Base-by-base conservation (phyloP, 2,329 filamentous ascomycete genomes). In the Epichloe hybrida region DNA sequence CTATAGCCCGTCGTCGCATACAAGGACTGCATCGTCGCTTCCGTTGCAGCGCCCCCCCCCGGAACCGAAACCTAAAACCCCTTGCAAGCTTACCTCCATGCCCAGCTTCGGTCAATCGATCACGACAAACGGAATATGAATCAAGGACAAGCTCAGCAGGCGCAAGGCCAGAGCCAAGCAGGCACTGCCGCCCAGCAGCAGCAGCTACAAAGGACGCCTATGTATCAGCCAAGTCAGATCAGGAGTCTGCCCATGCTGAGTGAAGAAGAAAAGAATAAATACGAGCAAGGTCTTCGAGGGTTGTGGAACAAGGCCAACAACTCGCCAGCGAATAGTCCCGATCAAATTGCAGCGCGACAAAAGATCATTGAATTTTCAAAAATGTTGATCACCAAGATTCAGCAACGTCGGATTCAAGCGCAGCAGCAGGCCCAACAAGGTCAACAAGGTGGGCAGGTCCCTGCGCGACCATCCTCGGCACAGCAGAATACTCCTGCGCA, bases 341-440 rank as follows among this genome's bases (percentile, higher is more conserved):
- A 75, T 21, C 72, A 81, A 44, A 62, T 69, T 23, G 66, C 69
- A 0, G 79, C 80, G 0, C 74, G 72, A 55, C 70, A 72, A 40
- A 83, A 81, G 64, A 75, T 84, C 21, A 62, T 67, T 6, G 78
- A 83, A 8, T 83, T 84, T 59, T 79, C 79, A 0, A 71, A 71
- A 42, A 80, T 79, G 64, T 69, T 84, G 2, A 64, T 71, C 3
- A 63, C 62, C 0, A 82, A 80, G 62, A 69, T 80, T 5, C 69
- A 74, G 48, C 60, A 62, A 48, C 62, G 68, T 17, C 62, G 68
- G 35, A 58, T 57, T 2, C 66, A 68, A 47, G 62, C 65, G 8
- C 64, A 66, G 31, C 63, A 66, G 15, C 59, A 62, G 37, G 53
- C 49, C 13, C 61, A 59, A 48, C 57, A 57, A 46, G 56, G 39